Base-by-base conservation (phyloP, 2,329 filamentous ascomycete species). In the Aspergillus glaucus region DNA sequence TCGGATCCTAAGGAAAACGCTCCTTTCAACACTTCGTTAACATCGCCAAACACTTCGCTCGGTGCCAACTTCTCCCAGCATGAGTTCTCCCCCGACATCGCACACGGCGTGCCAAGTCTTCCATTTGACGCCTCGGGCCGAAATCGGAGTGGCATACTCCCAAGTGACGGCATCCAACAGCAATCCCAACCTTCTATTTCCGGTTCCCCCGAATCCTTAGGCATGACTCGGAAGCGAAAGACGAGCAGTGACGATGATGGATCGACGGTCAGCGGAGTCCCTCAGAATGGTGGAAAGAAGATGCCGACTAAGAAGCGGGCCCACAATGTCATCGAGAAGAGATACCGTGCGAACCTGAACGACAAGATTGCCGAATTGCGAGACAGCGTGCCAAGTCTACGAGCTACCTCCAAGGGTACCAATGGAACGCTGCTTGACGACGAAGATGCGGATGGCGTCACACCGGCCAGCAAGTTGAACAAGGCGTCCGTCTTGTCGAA, bases 281-380 rank as follows among this genome's bases (percentile, higher is more conserved):
- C 60, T 3, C 61, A 59, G 48, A 55, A 59, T 2, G 59, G 61
- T 36, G 59, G 61, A 32, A 70, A 85, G 10, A 76, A 81, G 78
- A 56, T 79, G 75, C 58, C 83, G 78, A 60, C 75, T 62, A 96
- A 95, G 77, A 96, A 96, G 78, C 94, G 91, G 28, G 90, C 92
- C 2, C 92, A 97, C 71, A 97, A 96, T 69, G 93, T 97, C 79
- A 96, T 97, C 54, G 92, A 97, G 73, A 97, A 96, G 77, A 79
- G 92, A 56, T 97, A 97, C 69, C 85, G 92, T 60, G 95, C 88
- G 47, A 97, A 97, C 63, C 78, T 97, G 49, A 97, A 97, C 64
- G 92, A 96, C 65, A 97, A 97, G 74, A 97, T 97, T 60, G 87
- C 90, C 42, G 90, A 91, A 50, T 75, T 97, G 53, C 80, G 91